A percentile compares a stretch with the other conserved stretches of the same genome.
These are phyloP conservation scores for Eucalyptus regnans DNA, from an alignment of 345 rosid species.

Conservation along the genomic window DNA sequence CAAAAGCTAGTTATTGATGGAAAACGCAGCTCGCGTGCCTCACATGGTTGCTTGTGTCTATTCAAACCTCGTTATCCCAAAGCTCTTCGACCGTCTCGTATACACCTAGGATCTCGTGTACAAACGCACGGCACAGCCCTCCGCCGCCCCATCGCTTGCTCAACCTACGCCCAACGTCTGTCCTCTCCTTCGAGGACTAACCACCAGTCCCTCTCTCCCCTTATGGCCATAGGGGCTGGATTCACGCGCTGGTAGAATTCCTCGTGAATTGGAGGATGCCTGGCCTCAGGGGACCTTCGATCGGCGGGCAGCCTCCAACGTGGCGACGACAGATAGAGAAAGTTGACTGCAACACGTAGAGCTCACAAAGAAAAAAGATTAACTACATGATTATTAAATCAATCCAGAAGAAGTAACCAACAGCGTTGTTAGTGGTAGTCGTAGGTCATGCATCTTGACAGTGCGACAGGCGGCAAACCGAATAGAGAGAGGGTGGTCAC, in stretches of 20 bases:
- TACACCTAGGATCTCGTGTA: constrained; percentile 37
- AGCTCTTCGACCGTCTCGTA: constrained; percentile 58
- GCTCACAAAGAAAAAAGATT: background rate
- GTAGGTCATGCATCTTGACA: background rate
- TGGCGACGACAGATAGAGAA: background rate
- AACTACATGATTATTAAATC: background rate
- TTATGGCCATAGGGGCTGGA: background rate
- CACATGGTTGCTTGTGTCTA: background rate
- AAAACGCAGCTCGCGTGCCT: background rate
- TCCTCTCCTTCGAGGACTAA: background rate
- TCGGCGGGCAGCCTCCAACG: background rate
- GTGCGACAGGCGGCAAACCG: background rate
- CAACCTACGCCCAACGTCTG: background rate
- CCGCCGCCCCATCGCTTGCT: background rate
- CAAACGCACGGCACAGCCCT: background rate
- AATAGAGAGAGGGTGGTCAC: background rate
- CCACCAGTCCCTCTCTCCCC: background rate
- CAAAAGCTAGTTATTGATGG: background rate
- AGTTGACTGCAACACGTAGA: too few relatives aligned
- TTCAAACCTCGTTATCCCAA: constrained; percentile 87
- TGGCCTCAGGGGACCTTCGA: background rate
- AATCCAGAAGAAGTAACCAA: background rate
- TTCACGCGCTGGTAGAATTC: background rate
- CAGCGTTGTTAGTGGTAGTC: background rate
- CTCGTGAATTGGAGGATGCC: background rate